A percentile compares a stretch with the other conserved stretches of the same genome.
Evolutionary conservation across 805 yeast species (phyloP).

Genomic region (Lipomyces orientalis): DNA sequence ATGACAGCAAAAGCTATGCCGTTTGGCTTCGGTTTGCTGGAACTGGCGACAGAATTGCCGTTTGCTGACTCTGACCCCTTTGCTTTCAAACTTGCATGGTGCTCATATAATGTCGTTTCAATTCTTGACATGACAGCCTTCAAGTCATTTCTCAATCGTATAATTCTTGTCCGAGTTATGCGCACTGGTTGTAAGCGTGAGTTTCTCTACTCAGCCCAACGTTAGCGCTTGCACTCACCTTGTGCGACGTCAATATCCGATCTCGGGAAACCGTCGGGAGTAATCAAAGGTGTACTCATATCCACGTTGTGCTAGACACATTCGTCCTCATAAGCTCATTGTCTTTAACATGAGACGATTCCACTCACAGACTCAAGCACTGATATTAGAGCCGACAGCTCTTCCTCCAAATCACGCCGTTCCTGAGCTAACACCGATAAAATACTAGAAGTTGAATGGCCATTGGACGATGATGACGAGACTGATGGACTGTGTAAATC

Average conservation of each 20-base stretch:
- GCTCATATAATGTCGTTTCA: slow-evolving; percentile 54
- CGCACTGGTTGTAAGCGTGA: slow-evolving; percentile 50
- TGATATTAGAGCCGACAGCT: slow-evolving; percentile 22
- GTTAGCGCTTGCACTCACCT: slow-evolving; percentile 30
- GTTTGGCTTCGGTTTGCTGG: slow-evolving; percentile 1
- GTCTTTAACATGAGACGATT: not conserved
- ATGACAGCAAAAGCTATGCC: slow-evolving; percentile 62
- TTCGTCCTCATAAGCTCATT: not conserved
- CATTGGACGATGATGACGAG: slow-evolving; percentile 8
- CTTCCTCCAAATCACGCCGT: slow-evolving; percentile 25
- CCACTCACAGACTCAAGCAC: slow-evolving; percentile 28
- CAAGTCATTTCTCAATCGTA: slow-evolving; percentile 74
- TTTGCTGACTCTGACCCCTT: not conserved
- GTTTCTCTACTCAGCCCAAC: not conserved
- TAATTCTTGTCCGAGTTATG: slow-evolving; percentile 64
- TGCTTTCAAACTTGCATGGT: slow-evolving; percentile 45
- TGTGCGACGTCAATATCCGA: slow-evolving; percentile 79
- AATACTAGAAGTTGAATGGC: not conserved
- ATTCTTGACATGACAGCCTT: slow-evolving; percentile 55
- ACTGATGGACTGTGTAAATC: slow-evolving; percentile 16
- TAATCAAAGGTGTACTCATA: slow-evolving; percentile 69
- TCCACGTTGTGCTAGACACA: slow-evolving; percentile 53
- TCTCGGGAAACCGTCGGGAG: slow-evolving; percentile 84
- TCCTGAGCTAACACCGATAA: not conserved
- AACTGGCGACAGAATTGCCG: not conserved